These are phyloP conservation scores for Tuber calosporum DNA, from an alignment of 495 filamentous ascomycete genomes.

Conservation along the genomic window DNA sequence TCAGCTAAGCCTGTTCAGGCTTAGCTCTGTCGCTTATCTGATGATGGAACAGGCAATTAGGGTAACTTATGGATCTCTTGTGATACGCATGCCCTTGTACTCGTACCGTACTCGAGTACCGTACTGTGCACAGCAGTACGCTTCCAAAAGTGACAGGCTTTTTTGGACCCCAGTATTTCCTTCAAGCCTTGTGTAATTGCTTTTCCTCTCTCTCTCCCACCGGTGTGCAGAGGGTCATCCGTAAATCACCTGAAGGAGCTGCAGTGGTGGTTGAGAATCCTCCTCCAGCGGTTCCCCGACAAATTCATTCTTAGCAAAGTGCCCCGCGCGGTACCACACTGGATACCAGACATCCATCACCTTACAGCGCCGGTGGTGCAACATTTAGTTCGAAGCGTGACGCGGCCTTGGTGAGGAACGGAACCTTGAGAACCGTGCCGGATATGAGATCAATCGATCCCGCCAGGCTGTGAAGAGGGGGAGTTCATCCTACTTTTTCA, in stretches of 20 bases:
- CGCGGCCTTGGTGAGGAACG: not conserved
- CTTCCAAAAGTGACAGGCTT: not conserved
- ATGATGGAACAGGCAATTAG: no score
- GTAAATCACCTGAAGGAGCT: not conserved
- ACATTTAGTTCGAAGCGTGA: not conserved
- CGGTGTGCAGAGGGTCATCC: not conserved
- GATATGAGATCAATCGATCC: not conserved
- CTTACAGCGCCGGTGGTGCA: not conserved
- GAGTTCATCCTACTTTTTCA: not conserved
- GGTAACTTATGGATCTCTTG: not conserved
- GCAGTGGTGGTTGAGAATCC: not conserved
- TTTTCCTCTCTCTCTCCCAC: not conserved
- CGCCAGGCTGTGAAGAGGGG: not conserved
- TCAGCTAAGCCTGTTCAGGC: no score
- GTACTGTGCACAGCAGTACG: no score
- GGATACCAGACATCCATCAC: no score
- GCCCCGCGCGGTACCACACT: not conserved
- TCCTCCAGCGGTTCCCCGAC: no score
- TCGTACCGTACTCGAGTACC: no score
- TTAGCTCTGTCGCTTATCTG: no score
- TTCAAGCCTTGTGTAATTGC: not conserved
- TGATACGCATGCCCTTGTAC: not conserved
- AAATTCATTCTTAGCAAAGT: not conserved
- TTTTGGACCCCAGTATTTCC: not conserved
- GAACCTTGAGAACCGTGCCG: not conserved